These are phyloP conservation scores for Populus simonii DNA, from an alignment of 345 rosid genomes.

Conservation along the genomic window DNA sequence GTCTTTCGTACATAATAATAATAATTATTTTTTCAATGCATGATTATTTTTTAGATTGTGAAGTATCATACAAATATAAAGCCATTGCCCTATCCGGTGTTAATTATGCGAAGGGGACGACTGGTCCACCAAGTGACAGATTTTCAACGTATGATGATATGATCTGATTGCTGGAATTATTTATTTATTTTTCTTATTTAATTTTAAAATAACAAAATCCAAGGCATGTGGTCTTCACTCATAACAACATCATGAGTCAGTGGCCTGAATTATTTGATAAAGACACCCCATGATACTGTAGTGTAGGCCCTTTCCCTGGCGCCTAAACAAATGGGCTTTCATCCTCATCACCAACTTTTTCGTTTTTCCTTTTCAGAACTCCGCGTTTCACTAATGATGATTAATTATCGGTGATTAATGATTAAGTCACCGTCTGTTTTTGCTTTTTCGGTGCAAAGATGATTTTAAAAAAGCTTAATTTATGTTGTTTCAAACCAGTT, in stretches of 20 bases:
- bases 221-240: neutral
- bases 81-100: neutral
- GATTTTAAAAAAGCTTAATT: too few relatives aligned
- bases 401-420: too few relatives aligned
- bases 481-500: too few relatives aligned
- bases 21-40: neutral
- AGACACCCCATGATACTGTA: conserved; percentile 3
- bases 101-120: neutral
- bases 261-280: conserved; percentile 15
- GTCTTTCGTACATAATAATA: too few relatives aligned
- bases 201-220: neutral
- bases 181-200: neutral
- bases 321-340: neutral
- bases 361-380: too few relatives aligned
- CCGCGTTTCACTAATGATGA: too few relatives aligned
- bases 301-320: neutral
- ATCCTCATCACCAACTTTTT: too few relatives aligned
- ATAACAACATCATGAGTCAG: neutral
- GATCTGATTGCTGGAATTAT: neutral
- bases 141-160: neutral
- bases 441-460: too few relatives aligned
- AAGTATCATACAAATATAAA: neutral
- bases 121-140: neutral
- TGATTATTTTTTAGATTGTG: neutral
- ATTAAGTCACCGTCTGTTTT: too few relatives aligned